Evolutionary conservation across 2,329 filamentous ascomycete species (phyloP).

Genomic region (Fusarium pseudonygamai): DNA sequence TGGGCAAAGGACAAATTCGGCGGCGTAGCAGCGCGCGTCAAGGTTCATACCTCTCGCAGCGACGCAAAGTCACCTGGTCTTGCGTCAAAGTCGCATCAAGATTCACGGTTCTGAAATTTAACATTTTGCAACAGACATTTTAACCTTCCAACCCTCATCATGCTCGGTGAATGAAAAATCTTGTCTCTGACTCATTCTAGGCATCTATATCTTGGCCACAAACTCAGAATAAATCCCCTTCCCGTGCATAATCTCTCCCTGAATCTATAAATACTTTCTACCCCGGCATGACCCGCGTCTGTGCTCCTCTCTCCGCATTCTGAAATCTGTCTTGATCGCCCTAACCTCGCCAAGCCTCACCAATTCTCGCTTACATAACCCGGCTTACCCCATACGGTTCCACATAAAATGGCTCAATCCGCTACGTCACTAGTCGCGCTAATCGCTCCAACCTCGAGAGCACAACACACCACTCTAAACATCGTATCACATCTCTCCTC

Average conservation of each 20-base stretch:
- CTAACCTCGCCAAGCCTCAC: background rate
- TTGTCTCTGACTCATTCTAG: background rate
- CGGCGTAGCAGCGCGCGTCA: background rate
- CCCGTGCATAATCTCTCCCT: no score
- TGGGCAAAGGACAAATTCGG: fast-evolving
- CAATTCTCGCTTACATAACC: conserved; percentile 6
- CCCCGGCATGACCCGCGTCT: background rate
- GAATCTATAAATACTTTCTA: background rate
- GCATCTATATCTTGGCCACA: background rate
- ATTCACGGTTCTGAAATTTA: background rate
- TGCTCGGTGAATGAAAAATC: background rate
- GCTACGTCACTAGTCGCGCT: conserved; percentile 9
- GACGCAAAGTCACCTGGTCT: background rate
- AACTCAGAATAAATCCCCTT: no score
- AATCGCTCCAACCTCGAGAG: conserved; percentile 5
- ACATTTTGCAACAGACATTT: background rate
- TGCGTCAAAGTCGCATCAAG: background rate
- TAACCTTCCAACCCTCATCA: no score
- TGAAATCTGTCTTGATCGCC: background rate
- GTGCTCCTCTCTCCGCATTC: background rate
- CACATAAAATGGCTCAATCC: conserved; percentile 23
- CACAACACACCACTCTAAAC: conserved; percentile 11
- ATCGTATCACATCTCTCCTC: background rate
- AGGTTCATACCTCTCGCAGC: background rate
- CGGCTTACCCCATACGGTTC: conserved; percentile 21